Evolutionary conservation across 2,329 filamentous ascomycete genomes (phyloP), one percentile per base, ranked within the genome.

Genomic region (Ascochyta clinopodiicola): DNA sequence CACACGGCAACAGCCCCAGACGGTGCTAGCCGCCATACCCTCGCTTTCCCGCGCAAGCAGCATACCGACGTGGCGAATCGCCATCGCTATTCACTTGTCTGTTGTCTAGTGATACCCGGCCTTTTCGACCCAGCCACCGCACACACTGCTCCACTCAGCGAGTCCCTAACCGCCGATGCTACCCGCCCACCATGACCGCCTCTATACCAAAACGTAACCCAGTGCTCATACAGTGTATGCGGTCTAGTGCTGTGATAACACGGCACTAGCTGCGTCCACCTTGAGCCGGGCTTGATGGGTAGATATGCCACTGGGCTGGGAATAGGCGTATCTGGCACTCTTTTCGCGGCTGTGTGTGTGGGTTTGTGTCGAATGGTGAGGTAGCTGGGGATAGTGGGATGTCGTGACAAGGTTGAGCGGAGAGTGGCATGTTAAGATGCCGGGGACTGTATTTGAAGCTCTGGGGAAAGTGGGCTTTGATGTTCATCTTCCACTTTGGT

Each of bases 141-240:
- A 15, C 47, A 47, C 19, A 53, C 37, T 83, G 96, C 62, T 88
- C 45, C 89, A 75, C 81, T 86, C 57, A 89, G 91, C 63, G 90
- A 95, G 91, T 91, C 63, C 82, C 87, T 35, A 78, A 83, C 54
- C 86, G 93, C 80, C 96, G 92, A 89, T 84, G 88, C 67, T 89
- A 94, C 74, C 92, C 94, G 2, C 75, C 83, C 44, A 83, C 97
- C 66, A 84, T 98, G 61, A 93, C 97, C 63, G 88, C 94, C 50
- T 24, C 22, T 4, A 24, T 24, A 6, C 22, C 6, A 24, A 6
- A 24, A 24, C 22, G 22, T 24, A 6, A 4, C 22, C 6, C 22
- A 24, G 22, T 24, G 22, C 22, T 24, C 22, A 24, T 24, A 6
- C 6, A 24, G 22, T 24, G 22, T 24, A 24, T 24, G 22, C 22